These are phyloP conservation scores for Colletotrichum sp. DNA, from an alignment of 2,329 filamentous ascomycete species.

Conservation along the genomic window DNA sequence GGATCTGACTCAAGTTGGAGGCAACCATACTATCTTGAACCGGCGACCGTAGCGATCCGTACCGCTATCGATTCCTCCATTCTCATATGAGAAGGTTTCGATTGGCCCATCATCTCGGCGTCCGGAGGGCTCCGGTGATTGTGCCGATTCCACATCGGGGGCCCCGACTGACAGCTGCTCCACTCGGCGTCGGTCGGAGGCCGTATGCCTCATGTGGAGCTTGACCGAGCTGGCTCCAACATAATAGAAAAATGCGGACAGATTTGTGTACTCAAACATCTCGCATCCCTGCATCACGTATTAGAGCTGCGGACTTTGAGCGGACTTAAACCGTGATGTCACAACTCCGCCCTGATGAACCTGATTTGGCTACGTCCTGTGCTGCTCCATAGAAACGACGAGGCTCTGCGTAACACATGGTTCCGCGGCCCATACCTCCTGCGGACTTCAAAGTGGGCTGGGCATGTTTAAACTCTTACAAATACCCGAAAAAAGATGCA, in stretches of 20 bases:
- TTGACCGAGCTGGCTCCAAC: neutral
- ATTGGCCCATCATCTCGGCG: neutral
- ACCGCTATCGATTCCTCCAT: neutral
- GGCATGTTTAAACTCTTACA: too few species aligned
- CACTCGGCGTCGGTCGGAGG: neutral
- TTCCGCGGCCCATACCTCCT: too few species aligned
- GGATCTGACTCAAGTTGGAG: neutral
- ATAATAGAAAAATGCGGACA: neutral
- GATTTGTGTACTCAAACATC: neutral
- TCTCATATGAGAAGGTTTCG: neutral
- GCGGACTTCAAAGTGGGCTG: too few species aligned
- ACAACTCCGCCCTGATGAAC: neutral
- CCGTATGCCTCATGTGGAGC: neutral
- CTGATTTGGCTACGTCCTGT: neutral
- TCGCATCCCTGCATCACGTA: neutral
- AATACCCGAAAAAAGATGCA: too few species aligned
- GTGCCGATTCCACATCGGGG: accelerated
- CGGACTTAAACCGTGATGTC: neutral
- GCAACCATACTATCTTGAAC: neutral
- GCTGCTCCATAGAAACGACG: neutral
- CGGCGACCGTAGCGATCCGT: neutral
- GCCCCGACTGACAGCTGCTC: neutral
- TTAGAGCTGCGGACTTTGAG: neutral
- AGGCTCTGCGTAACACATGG: too few species aligned
- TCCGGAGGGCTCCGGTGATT: neutral